Evolutionary conservation across 352 stramenopile species (phyloP), one percentile per base, ranked within the genome.

Genomic region (Phytopythium boreale): DNA sequence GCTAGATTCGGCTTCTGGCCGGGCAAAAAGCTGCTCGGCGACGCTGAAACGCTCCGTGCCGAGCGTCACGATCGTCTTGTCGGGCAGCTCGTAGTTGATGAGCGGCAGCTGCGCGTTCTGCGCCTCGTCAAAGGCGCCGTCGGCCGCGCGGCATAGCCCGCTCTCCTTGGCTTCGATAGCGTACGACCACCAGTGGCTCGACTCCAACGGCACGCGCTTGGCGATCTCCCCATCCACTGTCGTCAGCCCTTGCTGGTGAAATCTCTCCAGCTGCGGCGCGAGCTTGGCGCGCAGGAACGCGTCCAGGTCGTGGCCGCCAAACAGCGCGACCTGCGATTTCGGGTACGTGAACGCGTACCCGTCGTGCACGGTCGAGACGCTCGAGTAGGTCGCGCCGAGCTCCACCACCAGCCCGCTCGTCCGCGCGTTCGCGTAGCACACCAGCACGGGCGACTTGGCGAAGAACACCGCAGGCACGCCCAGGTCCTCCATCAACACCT

Each of bases 11-110:
- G 46, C 55, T 4, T 49, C 43, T 11, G 43, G 20, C 43, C 43
- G 34, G n/a, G 24, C 41, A 41, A 98, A 98, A 64, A 97, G 92
- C 62, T 96, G 83, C 64, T 98, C 92, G 0, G 90, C 83, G 6
- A 93, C 87, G 56, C 88, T 91, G 68, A 98, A 97, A 22, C 87
- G 74, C 71, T 97, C 91, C 0, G 87, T 85, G 26, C 89, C 88
- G 47, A 98, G 60, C 19, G 88, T 68, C 20, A 98, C 66, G n/a
- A 92, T 62, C 1, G 82, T 94, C 64, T 92, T 92, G 64, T 94
- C 86, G 1, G 86, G 85, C 51, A 94, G 67, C 59, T 94, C 86
- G 67, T 92, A 94, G 50, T 79, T 82, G 55, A 94, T 93, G 44
- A 87, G 74, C 43, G 84, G 84, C 44, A 93, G 67, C 61, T 90